Evolutionary conservation across 805 yeast genomes (phyloP).

Genomic region (Starmerella floricola): DNA sequence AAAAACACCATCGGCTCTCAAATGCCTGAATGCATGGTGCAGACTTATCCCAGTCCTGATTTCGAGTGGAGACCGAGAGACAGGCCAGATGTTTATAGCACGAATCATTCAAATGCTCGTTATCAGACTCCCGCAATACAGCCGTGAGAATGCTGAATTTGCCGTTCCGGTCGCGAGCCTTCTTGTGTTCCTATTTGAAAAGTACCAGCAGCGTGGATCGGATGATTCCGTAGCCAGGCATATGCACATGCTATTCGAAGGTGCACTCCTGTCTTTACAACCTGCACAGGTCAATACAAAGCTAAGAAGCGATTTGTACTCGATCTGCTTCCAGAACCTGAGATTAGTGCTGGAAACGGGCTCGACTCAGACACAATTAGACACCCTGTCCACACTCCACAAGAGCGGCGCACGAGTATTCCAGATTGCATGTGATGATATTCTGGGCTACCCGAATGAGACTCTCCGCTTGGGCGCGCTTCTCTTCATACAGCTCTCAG

Average conservation of each 20-base stretch:
- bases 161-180: conserved; percentile 69
- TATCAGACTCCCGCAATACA: conserved; percentile 65
- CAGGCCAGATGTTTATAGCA: conserved; percentile 55
- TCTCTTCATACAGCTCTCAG: conserved; percentile 55
- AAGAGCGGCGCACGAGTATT: conserved; percentile 50
- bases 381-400: conserved; percentile 43
- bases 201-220: conserved; percentile 35
- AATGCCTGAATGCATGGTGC: conserved; percentile 71
- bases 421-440: conserved; percentile 60
- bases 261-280: conserved; percentile 61
- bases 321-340: conserved; percentile 55
- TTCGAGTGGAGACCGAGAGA: conserved; percentile 22
- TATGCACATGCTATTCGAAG: conserved; percentile 57
- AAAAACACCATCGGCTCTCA: conserved; percentile 39
- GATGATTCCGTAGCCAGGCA: conserved; percentile 26
- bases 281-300: conserved; percentile 55
- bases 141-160: conserved; percentile 50
- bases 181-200: conserved; percentile 55
- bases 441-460: conserved; percentile 60
- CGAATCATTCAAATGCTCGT: conserved; percentile 65
- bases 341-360: conserved; percentile 33
- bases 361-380: conserved; percentile 28
- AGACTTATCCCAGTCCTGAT: conserved; percentile 63
- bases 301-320: conserved; percentile 69
- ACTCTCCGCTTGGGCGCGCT: conserved; percentile 63